phyloP scores from a whole-genome alignment of 164 flowering plant species.

The Nymphaea colorata region DNA sequence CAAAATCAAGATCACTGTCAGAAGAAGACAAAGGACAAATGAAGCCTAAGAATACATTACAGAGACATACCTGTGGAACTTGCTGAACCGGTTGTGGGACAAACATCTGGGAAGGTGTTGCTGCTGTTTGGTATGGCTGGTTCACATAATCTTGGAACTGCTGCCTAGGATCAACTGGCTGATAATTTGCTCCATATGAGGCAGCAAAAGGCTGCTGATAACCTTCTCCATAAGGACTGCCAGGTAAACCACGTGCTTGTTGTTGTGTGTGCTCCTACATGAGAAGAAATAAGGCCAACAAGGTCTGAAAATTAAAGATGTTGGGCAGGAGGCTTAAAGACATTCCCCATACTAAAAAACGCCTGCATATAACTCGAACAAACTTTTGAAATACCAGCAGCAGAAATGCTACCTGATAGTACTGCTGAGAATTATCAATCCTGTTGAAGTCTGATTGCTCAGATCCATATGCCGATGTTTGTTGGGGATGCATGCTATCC shows the following conservation, averaged over 20 bases:
- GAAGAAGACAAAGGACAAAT: neutral
- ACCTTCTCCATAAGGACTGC: slow-evolving; percentile 44
- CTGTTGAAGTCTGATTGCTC: slow-evolving; percentile 22
- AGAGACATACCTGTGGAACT: slow-evolving; percentile 30
- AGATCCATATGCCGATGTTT: slow-evolving; percentile 25
- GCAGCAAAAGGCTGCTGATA: slow-evolving; percentile 38
- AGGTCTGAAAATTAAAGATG: neutral
- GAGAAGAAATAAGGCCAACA: neutral
- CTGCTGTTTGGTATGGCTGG: slow-evolving; percentile 40
- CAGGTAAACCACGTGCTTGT: slow-evolving; percentile 30
- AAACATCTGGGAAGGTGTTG: slow-evolving; percentile 41
- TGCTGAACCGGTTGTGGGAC: slow-evolving; percentile 50
- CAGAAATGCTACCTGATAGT: slow-evolving; percentile 45
- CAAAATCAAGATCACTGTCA: too few relatives aligned
- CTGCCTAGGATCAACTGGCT: slow-evolving; percentile 7
- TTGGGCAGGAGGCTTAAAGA: neutral
- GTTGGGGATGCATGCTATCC: slow-evolving; percentile 23
- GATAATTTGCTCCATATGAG: slow-evolving; percentile 39
- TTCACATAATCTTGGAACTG: slow-evolving; percentile 14
- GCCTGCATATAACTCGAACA: too few relatives aligned
- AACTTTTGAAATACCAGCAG: neutral
- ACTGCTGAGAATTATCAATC: slow-evolving; percentile 25
- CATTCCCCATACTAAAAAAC: neutral
- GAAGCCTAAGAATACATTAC: neutral
- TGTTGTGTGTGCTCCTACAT: slow-evolving; percentile 8